Evolutionary conservation across 2,329 filamentous ascomycete genomes (phyloP), one percentile per base, ranked within the genome.

Genomic region (Colletotrichum neosansevieriae): DNA sequence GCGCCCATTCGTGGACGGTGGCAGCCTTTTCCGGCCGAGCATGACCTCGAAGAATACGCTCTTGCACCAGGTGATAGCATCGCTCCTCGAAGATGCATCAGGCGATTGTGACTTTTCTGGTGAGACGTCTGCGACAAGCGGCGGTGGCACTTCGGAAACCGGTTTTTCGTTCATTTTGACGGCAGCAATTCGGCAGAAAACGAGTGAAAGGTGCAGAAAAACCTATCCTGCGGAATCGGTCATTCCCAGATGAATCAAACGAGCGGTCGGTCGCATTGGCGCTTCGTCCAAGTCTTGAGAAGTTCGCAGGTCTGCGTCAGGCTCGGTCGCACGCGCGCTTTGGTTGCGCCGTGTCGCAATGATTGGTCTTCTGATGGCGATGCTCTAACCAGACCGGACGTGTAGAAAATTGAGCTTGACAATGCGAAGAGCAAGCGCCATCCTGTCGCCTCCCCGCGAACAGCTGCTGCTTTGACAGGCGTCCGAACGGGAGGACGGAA

Each of bases 1-100:
- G 12, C 84, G 81, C 36, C 94, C 94, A 77, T 95, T 90, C 71
- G 91, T 89, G 67, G 90, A 94, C 2, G 90, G 88, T 11, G 88
- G 88, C 45, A 94, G 84, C 4, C 91, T 88, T 72, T 91, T 87
- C 71, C 90, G 89, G 54, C 88, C 84, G n/a, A 91, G 77, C 36
- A 92, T 78, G 32, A 84, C 76, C 70, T 86, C 80, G 69, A 83
- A 75, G 34, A 86, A 71, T 58, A 79, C 76, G 66, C 74, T 79
- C 58, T 79, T 78, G 67, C 57, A 69, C 63, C 67, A 63, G 11
- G 38, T 40, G 7, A 63, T 19, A 17, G 63, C 63, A 67, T 67
- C 51, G 40, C 63, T 57, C 10, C 63, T 19, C 3, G 32, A 5
- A 11, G 10, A 44, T 9, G 29, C 7, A 15, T 51, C 42, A 17